Conservation (phyloP, 2,329 filamentous ascomycete genomes). For the Exserohilum turcica region DNA sequence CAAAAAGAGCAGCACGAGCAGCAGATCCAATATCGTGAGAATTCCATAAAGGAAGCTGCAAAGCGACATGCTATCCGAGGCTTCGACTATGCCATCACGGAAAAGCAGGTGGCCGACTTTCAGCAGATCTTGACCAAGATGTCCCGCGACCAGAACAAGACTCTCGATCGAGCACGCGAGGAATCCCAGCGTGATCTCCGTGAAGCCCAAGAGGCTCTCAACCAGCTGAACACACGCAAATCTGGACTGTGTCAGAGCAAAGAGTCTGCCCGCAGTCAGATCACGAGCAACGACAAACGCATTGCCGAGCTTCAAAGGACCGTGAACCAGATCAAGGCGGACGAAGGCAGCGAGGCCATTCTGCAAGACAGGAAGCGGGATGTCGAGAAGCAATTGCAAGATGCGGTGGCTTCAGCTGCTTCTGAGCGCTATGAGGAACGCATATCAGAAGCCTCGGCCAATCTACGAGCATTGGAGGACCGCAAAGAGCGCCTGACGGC, state of each 20-base stretch:
- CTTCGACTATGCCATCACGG: constrained; percentile 78
- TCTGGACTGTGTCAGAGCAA: constrained; percentile 76
- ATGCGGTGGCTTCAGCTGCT: constrained; percentile 67
- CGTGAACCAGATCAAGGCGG: constrained; percentile 74
- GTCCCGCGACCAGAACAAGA: constrained; percentile 75
- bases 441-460: constrained; percentile 68
- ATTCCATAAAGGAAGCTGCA: constrained; percentile 78
- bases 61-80: constrained; percentile 79
- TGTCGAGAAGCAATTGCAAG: constrained; percentile 65
- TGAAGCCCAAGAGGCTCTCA: constrained; percentile 72
- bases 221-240: constrained; percentile 74
- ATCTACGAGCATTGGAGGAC: constrained; percentile 71
- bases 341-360: constrained; percentile 81
- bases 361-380: constrained; percentile 76
- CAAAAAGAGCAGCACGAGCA: constrained; percentile 86
- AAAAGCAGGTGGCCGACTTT: constrained; percentile 75
- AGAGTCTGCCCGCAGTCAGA: constrained; percentile 72
- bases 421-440: constrained; percentile 71
- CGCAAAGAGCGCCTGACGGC: constrained; percentile 72
- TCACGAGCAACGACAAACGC: constrained; percentile 74
- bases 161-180: constrained; percentile 74
- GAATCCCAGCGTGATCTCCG: constrained; percentile 77
- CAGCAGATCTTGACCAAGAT: constrained; percentile 77
- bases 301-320: constrained; percentile 69
- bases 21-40: constrained; percentile 72